Evolutionary conservation across 2,329 filamentous ascomycete genomes (phyloP), one percentile per base, ranked within the genome.

Genomic region (Raffaelea albimanens): DNA sequence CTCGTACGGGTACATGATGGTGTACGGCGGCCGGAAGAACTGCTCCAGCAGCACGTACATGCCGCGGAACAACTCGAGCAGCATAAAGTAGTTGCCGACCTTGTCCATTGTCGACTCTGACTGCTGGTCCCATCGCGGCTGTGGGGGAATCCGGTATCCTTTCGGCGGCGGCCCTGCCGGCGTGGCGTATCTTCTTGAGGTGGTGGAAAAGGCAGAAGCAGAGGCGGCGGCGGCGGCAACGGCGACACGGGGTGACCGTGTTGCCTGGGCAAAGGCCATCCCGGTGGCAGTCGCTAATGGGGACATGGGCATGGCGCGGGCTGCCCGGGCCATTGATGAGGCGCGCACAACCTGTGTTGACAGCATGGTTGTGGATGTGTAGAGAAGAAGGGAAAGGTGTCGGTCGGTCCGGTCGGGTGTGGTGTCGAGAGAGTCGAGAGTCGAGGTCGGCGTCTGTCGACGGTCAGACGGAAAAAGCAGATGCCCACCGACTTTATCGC

Each of bases 31-130:
- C 67, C 93, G 78, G 76, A 98, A 97, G 79, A 85, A 98, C 74
- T 98, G 91, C 78, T 98, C 93, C 63, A 98, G 65, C 68, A 93
- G 81, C 57, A 98, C 83, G 64, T 96, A 98, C 93, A 98, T 97
- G 68, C 93, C 93, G 63, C 93, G 82, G 66, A 87, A 78, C 85
- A 97, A 93, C 76, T 98, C 93, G 46, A 86, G 83, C 75, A 97
- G 72, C 64, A 98, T 78, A 71, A 98, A 98, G 75, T 89, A 97
- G 65, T 90, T 93, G 58, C 87, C 89, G 54, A 88, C 76, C 66
- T 83, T 85, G 69, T 96, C 88, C 57, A 94, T 70, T 33, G 85
- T 79, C 55, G 76, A 80, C 64, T 95, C 88, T 53, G 78, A 74
- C 55, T 82, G 76, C 67, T 94, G 79, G 57, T 94, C 82, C 88